A percentile compares a stretch with the other conserved stretches of the same genome.
Conservation (phyloP, 345 rosid species). For the Populus pruinosa region DNA sequence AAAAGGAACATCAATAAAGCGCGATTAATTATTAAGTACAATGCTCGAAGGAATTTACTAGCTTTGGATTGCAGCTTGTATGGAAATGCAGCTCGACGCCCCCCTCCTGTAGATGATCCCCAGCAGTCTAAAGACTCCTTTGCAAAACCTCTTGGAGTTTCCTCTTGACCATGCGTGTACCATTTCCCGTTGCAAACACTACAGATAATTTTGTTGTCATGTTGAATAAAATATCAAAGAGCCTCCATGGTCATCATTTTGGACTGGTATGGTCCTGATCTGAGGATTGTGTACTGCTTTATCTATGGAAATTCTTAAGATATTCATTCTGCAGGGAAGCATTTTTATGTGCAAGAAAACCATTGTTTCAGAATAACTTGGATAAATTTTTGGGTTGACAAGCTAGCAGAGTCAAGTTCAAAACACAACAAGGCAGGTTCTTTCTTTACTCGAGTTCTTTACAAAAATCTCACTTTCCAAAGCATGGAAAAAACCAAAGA, state of each 20-base stretch:
- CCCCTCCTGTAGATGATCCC: slow-evolving; percentile 45
- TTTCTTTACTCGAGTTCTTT: slow-evolving; percentile 14
- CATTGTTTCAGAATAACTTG: not conserved
- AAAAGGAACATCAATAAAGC: too few species aligned
- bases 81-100: slow-evolving; percentile 74
- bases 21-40: too few species aligned
- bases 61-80: slow-evolving; percentile 62
- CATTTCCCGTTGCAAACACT: not conserved
- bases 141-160: slow-evolving; percentile 7
- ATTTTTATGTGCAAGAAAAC: not conserved
- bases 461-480: slow-evolving; percentile 30
- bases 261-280: not conserved
- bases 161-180: not conserved
- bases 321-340: not conserved
- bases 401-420: not conserved
- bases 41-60: slow-evolving; percentile 19
- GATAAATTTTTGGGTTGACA: not conserved
- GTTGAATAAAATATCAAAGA: not conserved
- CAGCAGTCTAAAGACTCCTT: not conserved
- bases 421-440: not conserved
- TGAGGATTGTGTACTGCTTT: not conserved
- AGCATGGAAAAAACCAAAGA: slow-evolving; percentile 18
- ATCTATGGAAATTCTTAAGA: not conserved
- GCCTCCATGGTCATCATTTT: not conserved
- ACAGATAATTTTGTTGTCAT: not conserved